phyloP scores from a whole-genome alignment of 257 asterid genomes.

The Mentha longifolia region DNA sequence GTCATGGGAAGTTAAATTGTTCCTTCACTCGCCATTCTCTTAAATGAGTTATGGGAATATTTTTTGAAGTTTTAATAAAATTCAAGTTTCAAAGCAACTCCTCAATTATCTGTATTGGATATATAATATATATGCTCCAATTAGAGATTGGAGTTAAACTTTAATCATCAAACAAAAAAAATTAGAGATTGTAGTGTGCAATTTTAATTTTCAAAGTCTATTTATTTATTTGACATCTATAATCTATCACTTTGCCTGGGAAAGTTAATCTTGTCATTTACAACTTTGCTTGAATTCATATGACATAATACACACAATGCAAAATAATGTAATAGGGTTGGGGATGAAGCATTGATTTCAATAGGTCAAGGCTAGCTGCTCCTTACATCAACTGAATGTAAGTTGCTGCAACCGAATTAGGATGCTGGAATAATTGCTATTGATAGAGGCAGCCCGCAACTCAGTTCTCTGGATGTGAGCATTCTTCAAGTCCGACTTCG shows the following conservation, averaged over 20 bases:
- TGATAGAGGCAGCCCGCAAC: slow-evolving; percentile 85
- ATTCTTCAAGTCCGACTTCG: slow-evolving; percentile 70
- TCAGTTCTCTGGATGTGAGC: slow-evolving; percentile 77
- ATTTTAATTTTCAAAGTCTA: too few relatives aligned
- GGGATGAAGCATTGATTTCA: slow-evolving; percentile 75
- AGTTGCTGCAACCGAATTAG: slow-evolving; percentile 86
- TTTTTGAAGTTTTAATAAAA: too few relatives aligned
- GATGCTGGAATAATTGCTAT: slow-evolving; percentile 85
- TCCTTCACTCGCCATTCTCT: too few relatives aligned
- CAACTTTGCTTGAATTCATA: slow-evolving; percentile 6
- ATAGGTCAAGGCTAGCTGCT: slow-evolving; percentile 87
- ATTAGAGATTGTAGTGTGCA: too few relatives aligned
- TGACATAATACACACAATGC: slow-evolving; percentile 2
- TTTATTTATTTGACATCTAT: slow-evolving; percentile 12
- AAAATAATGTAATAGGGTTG: slow-evolving; percentile 53
- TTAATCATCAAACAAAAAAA: too few relatives aligned
- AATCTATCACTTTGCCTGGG: slow-evolving; percentile 1
- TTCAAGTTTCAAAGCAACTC: too few relatives aligned
- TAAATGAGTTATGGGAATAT: too few relatives aligned
- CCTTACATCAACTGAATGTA: slow-evolving; percentile 69
- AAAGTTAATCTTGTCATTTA: slow-evolving; percentile 10
- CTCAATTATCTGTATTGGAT: too few relatives aligned
- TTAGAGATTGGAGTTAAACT: too few relatives aligned
- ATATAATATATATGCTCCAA: too few relatives aligned
- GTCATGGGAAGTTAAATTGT: too few relatives aligned